Base-by-base conservation (phyloP, 345 rosid genomes). In the Populus deltoides region DNA sequence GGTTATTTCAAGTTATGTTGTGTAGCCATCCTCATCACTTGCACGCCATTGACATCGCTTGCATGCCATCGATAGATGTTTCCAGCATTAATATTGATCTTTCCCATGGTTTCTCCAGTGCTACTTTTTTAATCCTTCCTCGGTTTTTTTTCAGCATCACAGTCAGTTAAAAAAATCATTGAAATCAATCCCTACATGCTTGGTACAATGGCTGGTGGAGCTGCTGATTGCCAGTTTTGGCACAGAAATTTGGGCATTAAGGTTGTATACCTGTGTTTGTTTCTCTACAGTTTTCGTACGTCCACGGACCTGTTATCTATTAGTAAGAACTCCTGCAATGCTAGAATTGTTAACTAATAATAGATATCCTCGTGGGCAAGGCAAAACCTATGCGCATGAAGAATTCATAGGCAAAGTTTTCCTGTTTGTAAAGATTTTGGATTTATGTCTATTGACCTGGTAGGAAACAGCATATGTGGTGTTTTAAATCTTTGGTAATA, bases 171-270 rank as follows among this genome's bases (percentile, higher is more conserved):
- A 85, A 94, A 94, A 79, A 94, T 94, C 86, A 94, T 94, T 80
- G 98, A 94, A 84, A 94, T 94, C 75, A 94, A 94, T 77, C 98
- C 98, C 24, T 88, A 94, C 71, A 91, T 94, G 98, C 94, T 91
- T 65, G 98, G 98, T 25, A 94, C 96, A 27, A 94, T 94, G 97
- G 98, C 97, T 82, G 98, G 98, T 80, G 98, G 98, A 76, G 98
- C 96, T 85, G 98, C 98, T 78, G 97, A 94, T 73, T 94, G 98
- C 82, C 97, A 92, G 81, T 92, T 94, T 82, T 94, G 98, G 98
- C 98, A 94, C 83, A 90, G 97, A 75, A 94, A 94, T 86, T 87
- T 94, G 7, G 98, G 97, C 51, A 94, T 91, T 78, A 94, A 92
- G 97, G 98, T 92, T 86, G 55, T 43, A 7, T 2, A 33, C 20